Evolutionary conservation across 1,284 basidiomycete species (phyloP).

Genomic region (Apiotrichum laibachii): DNA sequence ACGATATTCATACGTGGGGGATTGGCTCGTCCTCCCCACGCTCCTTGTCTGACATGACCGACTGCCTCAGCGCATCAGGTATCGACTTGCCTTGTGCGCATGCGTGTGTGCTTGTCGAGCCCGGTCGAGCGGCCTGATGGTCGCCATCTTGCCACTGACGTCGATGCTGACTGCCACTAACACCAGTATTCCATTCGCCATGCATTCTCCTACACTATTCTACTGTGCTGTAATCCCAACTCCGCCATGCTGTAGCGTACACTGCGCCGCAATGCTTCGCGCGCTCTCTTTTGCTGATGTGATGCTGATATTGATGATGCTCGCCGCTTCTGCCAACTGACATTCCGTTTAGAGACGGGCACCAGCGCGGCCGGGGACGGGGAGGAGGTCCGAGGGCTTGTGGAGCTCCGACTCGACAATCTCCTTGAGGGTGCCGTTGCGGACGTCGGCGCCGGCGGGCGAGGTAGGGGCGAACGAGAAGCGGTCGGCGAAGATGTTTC

Average conservation of each 20-base stretch:
- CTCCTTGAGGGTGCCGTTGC: conserved; percentile 34
- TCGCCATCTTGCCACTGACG: too few relatives aligned
- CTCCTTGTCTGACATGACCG: too few relatives aligned
- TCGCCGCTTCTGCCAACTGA: neutral
- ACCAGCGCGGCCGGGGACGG: conserved; percentile 5
- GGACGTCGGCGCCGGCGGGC: conserved; percentile 39
- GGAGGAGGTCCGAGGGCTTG: conserved; percentile 15
- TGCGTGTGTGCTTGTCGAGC: too few relatives aligned
- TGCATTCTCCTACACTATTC: neutral
- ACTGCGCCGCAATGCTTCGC: neutral
- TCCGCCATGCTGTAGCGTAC: conserved; percentile 1
- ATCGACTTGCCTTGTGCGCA: too few relatives aligned
- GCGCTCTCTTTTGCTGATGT: neutral
- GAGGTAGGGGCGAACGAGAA: conserved; percentile 54
- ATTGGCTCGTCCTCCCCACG: too few relatives aligned
- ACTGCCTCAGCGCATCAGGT: too few relatives aligned
- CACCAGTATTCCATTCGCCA: too few relatives aligned
- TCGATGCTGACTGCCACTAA: too few relatives aligned
- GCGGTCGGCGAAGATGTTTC: conserved; percentile 45
- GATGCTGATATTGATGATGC: neutral
- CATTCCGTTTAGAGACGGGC: conserved; percentile 10
- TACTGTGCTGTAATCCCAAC: neutral
- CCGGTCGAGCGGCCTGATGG: too few relatives aligned
- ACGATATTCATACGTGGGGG: too few relatives aligned
- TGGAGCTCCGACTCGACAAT: conserved; percentile 12